phyloP scores from a whole-genome alignment of 2,329 filamentous ascomycete genomes.

The Fusarium pininemorale region DNA sequence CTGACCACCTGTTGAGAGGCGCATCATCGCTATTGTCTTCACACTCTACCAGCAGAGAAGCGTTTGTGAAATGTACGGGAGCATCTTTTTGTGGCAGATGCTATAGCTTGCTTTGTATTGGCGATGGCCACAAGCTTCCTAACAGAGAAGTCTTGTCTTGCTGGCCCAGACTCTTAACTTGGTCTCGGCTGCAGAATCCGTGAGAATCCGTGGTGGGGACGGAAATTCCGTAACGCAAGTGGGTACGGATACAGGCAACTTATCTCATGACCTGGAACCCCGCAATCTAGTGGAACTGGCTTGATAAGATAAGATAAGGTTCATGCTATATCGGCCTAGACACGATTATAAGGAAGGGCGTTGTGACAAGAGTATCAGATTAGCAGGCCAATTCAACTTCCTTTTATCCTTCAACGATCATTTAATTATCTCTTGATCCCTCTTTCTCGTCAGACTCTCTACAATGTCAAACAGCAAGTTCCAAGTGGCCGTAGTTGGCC shows the following conservation, averaged over 20 bases:
- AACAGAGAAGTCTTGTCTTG: neutral
- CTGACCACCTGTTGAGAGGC: neutral
- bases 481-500: slow-evolving; percentile 4
- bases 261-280: neutral
- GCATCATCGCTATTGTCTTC: neutral
- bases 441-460: no score
- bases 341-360: neutral
- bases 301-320: neutral
- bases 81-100: accelerated
- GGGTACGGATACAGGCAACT: neutral
- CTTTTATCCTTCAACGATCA: neutral
- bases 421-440: neutral
- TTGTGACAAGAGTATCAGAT: neutral
- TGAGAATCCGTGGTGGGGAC: slow-evolving; percentile 9
- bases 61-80: accelerated
- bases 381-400: neutral
- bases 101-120: accelerated
- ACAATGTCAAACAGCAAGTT: neutral
- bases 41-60: accelerated
- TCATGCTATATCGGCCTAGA: neutral
- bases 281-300: neutral
- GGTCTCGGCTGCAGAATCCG: neutral
- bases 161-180: neutral
- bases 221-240: neutral
- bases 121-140: accelerated